Percentiles rank a stretch among this genome's conserved stretches.
phyloP scores from a whole-genome alignment of 2,329 filamentous ascomycete genomes.

The Penicillium corylophilum region DNA sequence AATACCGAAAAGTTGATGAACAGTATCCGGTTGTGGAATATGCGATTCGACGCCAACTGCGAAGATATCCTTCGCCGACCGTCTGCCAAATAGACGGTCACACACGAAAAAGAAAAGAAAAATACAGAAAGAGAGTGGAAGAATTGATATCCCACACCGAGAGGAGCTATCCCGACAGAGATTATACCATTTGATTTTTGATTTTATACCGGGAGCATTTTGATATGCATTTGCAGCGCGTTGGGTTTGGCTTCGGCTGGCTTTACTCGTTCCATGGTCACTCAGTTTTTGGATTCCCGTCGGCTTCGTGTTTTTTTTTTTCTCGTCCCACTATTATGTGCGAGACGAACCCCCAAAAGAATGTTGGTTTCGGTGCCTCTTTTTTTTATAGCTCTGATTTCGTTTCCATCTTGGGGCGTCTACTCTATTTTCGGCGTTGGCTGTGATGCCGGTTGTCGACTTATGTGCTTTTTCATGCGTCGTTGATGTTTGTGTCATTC shows the following conservation, averaged over 20 bases:
- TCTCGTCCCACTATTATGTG: not conserved
- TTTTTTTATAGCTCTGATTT: conserved; percentile 8
- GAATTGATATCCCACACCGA: not conserved
- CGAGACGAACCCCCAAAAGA: conserved; percentile 15
- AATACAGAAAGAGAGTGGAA: not conserved
- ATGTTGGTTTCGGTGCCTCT: conserved; percentile 23
- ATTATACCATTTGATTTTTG: conserved; percentile 9
- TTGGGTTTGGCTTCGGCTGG: conserved; percentile 33
- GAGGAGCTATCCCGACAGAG: conserved; percentile 15
- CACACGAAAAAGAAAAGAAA: not conserved
- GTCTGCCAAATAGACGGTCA: conserved; percentile 33
- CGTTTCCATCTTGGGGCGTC: conserved; percentile 25
- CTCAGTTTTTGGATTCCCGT: conserved; percentile 21
- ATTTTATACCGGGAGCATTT: conserved; percentile 20
- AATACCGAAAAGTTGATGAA: conserved; percentile 93
- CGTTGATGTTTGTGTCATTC: conserved; percentile 29
- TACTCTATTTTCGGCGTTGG: conserved; percentile 29
- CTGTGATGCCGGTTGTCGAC: conserved; percentile 12
- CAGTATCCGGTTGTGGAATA: conserved; percentile 80
- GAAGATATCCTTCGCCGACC: conserved; percentile 74
- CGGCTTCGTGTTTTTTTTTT: conserved; percentile 16
- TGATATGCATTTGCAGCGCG: conserved; percentile 38
- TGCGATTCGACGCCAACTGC: conserved; percentile 94
- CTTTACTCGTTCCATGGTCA: conserved; percentile 26
- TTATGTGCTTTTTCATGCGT: conserved; percentile 7